Evolutionary conservation across 257 asterid genomes (phyloP), one percentile per base, ranked within the genome.

Genomic region (Solanum chmielewskii): DNA sequence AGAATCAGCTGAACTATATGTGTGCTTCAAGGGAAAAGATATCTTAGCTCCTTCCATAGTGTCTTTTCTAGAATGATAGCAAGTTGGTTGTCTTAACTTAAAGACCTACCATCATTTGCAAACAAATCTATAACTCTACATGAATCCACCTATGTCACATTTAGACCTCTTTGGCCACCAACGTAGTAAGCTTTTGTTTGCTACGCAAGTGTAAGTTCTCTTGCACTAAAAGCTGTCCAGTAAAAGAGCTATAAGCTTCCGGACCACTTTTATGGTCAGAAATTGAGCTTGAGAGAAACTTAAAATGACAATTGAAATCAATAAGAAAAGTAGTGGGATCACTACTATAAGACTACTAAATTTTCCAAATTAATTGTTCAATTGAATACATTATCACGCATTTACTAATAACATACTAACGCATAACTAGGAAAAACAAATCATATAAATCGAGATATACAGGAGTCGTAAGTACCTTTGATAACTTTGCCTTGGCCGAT

Each of bases 401-500:
- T 73, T 47, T 47, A 47, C 6, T 47, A 0, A 49, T 6, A 49
- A 49, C 59, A 49, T 49, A 49, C 82, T 39, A 39, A 74, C 9
- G 52, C 16, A 74, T 39, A 39, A 75, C 11, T 25, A 75, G 82
- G 14, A 2, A 13, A 9, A 71, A 75, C 8, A 29, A 64, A 75
- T 21, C 20, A 39, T 42, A 76, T 76, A n/a, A 76, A 42, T 77
- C 11, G 60, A 77, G n/a, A 78, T 15, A 44, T 25, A 78, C 10
- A 45, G 37, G 42, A 78, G 25, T 15, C 25, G 74, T 15, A 33
- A 78, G n/a, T 92, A 97, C 99, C 99, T 96, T 94, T 96, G 78
- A 97, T 95, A 85, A 97, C 99, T 66, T 88, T 93, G 85, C 98
- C 99, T 86, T 88, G 90, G 56, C 99, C 99, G 88, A 97, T 92